phyloP scores from a whole-genome alignment of 371 early-diverging fungal species.

The Thermomucor indicae-seudaticae region DNA sequence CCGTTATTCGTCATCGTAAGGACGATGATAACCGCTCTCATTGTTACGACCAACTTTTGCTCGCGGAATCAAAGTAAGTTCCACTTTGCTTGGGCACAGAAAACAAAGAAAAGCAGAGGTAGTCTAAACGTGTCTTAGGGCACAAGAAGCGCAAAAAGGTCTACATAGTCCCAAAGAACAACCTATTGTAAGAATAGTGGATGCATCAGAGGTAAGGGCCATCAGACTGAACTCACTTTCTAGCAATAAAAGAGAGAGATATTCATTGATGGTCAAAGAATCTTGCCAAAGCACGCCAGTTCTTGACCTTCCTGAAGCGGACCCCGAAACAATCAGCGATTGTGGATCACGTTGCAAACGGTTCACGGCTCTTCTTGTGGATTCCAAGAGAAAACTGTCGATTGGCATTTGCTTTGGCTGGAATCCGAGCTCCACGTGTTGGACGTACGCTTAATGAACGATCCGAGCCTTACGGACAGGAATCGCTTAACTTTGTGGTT shows the following conservation, averaged over 20 bases:
- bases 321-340: slow-evolving; percentile 69
- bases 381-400: slow-evolving; percentile 85
- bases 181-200: slow-evolving; percentile 61
- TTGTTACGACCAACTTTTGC: slow-evolving; percentile 79
- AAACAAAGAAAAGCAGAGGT: no score
- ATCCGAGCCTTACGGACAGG: slow-evolving; percentile 86
- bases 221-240: neutral
- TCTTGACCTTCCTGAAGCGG: slow-evolving; percentile 81
- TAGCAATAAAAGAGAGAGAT: no score
- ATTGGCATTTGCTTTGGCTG: slow-evolving; percentile 80
- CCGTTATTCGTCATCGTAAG: slow-evolving; percentile 78
- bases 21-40: slow-evolving; percentile 88
- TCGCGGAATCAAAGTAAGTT: slow-evolving; percentile 71
- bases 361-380: slow-evolving; percentile 78
- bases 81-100: no score
- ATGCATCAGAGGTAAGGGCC: slow-evolving; percentile 58
- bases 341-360: slow-evolving; percentile 84
- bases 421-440: slow-evolving; percentile 71
- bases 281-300: slow-evolving; percentile 79
- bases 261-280: slow-evolving; percentile 31
- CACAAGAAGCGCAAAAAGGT: slow-evolving; percentile 69
- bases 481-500: slow-evolving; percentile 70
- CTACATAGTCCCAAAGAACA: slow-evolving; percentile 76
- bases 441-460: slow-evolving; percentile 63
- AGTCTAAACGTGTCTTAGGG: no score